Base-by-base conservation (phyloP, 352 stramenopile species). In the Globisporangium echinulatum region DNA sequence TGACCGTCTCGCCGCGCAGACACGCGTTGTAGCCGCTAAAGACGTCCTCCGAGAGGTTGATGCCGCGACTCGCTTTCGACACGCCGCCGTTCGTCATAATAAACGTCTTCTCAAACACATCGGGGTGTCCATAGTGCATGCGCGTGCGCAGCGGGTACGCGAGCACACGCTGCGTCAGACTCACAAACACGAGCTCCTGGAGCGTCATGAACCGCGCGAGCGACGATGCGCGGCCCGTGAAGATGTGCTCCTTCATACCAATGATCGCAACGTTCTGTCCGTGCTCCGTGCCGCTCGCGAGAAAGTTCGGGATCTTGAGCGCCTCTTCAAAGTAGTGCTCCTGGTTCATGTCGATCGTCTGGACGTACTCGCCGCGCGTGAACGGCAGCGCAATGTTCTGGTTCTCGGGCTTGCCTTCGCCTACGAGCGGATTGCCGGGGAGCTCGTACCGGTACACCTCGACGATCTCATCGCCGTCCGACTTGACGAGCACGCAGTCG, bases 301-400 rank as follows among this genome's bases (percentile, higher is more conserved):
- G 49, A 48, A 96, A 90, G 61, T 96, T 96, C 11, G 84, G 84
- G 49, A 94, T 96, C 69, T 94, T 96, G 17, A 96, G 74, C 6
- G 82, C 80, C 77, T 94, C 85, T 75, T 96, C 87, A 39, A 94
- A 88, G 71, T 94, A 94, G 54, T 90, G 79, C 49, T 96, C 87
- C 54, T 96, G 87, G 67, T 96, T 96, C 87, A 94, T 94, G 74
- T 96, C 87, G 48, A 96, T 96, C n/a, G 78, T 90, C 62, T 96
- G 87, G 10, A 96, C 54, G 52, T 90, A 92, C 63, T 94, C 87
- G 19, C 87, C 87, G 60, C 85, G 81, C 37, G 85, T 93, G 61
- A 96, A 96, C 11, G 85, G 82, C 11, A 96, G 59, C 3, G 87
- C 83, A 52, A 94, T 72, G 52, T 96, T 96, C 70, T 96, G 87